A percentile compares a stretch with the other conserved stretches of the same genome.
Conservation (phyloP, 805 yeast genomes). For the Cyberlindnera meyerae region DNA sequence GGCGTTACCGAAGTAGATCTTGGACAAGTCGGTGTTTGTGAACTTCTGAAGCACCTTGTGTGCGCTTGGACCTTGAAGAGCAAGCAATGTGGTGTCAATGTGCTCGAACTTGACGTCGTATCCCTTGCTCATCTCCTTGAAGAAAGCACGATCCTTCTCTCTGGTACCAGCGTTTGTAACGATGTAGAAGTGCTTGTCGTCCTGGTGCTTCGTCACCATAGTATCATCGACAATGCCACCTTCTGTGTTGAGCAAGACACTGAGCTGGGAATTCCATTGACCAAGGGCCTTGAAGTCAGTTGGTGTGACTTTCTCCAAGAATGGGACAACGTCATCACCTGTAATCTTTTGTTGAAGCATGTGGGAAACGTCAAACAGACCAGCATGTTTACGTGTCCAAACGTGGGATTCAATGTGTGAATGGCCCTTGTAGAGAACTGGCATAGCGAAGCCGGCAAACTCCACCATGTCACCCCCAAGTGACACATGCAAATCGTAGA, state of each 20-base stretch:
- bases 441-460: constrained; percentile 96
- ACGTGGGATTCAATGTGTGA: constrained; percentile 88
- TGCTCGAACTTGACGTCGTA: constrained; percentile 35
- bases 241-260: constrained; percentile 64
- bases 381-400: constrained; percentile 87
- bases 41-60: constrained; percentile 59
- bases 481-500: constrained; percentile 72
- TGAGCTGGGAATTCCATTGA: constrained; percentile 61
- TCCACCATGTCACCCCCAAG: constrained; percentile 90
- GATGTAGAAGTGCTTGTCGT: constrained; percentile 60
- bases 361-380: constrained; percentile 94
- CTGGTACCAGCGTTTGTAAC: constrained; percentile 97
- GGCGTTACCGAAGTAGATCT: constrained; percentile 70
- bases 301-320: constrained; percentile 83
- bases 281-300: constrained; percentile 62
- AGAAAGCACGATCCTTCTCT: constrained; percentile 67
- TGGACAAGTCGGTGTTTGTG: constrained; percentile 52
- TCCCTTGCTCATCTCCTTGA: constrained; percentile 44
- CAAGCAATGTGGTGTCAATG: constrained; percentile 73
- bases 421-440: constrained; percentile 80
- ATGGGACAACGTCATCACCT: constrained; percentile 63
- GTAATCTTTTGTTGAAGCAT: constrained; percentile 85
- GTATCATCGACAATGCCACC: constrained; percentile 95
- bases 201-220: constrained; percentile 78
- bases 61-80: constrained; percentile 91